Evolutionary conservation across 305 asterid genomes (phyloP).

Genomic region (Rubia balearica): DNA sequence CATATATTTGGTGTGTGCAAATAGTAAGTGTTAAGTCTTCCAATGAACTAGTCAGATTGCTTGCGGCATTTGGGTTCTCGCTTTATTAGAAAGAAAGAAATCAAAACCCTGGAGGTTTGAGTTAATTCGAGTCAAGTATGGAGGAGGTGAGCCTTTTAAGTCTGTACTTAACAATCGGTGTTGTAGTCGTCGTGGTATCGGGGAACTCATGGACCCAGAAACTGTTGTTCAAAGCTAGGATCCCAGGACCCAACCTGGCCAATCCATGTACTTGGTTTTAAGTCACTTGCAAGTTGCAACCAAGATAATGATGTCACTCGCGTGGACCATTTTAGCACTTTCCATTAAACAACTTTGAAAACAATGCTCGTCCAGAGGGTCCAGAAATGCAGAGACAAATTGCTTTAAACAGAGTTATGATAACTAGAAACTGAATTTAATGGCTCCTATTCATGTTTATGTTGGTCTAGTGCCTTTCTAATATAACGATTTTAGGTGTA

Average conservation of each 20-base stretch:
- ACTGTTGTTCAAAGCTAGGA: conserved; percentile 96
- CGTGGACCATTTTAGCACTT: conserved; percentile 80
- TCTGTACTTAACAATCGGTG: conserved; percentile 25
- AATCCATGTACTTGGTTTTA: conserved; percentile 96
- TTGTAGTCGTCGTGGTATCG: conserved; percentile 22
- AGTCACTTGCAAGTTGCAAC: conserved; percentile 84
- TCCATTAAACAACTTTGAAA: conserved; percentile 49
- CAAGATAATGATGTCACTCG: conserved; percentile 83
- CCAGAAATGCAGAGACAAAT: conserved; percentile 33
- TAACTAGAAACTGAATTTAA: background rate
- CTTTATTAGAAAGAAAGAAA: background rate
- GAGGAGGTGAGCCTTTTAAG: conserved; percentile 12
- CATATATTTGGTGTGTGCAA: no score
- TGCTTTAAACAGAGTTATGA: conserved; percentile 38
- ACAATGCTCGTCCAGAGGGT: no score
- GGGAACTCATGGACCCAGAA: conserved; percentile 66
- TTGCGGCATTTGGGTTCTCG: background rate
- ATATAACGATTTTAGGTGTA: background rate
- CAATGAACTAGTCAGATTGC: background rate
- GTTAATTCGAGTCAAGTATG: background rate
- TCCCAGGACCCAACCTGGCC: conserved; percentile 80
- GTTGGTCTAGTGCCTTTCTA: background rate
- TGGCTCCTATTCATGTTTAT: background rate
- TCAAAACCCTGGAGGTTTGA: conserved; percentile 13
- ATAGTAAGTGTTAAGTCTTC: no score